These are phyloP conservation scores for Tetradesmus obliquus DNA, from an alignment of 139 green algal species.

Conservation along the genomic window DNA sequence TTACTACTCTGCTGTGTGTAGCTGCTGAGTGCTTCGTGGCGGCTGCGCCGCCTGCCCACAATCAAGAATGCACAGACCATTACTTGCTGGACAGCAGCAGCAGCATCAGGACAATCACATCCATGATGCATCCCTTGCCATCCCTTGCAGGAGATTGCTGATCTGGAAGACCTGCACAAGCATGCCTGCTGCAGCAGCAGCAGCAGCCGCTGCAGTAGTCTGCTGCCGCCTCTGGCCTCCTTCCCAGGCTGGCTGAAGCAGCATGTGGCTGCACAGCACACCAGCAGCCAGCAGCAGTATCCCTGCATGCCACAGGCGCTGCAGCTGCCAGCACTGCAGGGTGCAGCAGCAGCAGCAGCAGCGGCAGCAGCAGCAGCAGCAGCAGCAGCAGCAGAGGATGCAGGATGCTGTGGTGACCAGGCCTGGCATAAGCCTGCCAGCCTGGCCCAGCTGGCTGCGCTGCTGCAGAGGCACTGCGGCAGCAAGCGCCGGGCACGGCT, in stretches of 20 bases:
- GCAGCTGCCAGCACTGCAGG: neutral
- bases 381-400: neutral
- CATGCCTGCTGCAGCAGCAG: constrained; percentile 21
- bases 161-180: constrained; percentile 29
- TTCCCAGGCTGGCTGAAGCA: constrained; percentile 32
- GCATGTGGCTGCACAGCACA: constrained; percentile 7
- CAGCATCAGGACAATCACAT: neutral
- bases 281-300: neutral
- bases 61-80: too few relatives aligned
- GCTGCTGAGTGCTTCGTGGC: too few relatives aligned
- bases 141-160: constrained; percentile 21
- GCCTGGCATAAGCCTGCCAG: constrained; percentile 3
- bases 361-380: neutral
- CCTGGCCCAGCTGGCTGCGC: neutral
- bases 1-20: too few relatives aligned
- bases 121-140: neutral
- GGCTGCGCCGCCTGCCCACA: too few relatives aligned
- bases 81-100: too few relatives aligned
- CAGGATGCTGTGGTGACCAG: neutral
- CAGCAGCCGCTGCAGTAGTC: neutral
- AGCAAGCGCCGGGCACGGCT: neutral
- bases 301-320: neutral
- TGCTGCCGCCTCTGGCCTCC: neutral
- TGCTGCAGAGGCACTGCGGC: neutral
- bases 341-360: constrained; percentile 25